These are phyloP conservation scores for Rhizophagus sp. DNA, from an alignment of 192 early-diverging fungal genomes.

Conservation along the genomic window DNA sequence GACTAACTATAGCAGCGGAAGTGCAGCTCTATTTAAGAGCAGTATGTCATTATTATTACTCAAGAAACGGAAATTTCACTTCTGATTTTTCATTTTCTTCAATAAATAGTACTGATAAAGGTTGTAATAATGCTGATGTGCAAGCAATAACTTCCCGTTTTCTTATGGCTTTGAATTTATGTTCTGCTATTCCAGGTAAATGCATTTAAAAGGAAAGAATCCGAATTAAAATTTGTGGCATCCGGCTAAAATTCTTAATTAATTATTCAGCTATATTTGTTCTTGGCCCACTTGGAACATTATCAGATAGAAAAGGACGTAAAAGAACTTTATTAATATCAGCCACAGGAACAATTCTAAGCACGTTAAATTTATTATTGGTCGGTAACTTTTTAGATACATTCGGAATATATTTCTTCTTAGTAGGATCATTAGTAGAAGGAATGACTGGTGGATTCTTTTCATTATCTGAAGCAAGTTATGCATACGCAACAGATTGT, in stretches of 20 bases:
- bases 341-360: background rate
- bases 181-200: slow-evolving; percentile 6
- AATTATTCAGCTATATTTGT: slow-evolving; percentile 18
- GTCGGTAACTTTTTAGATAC: background rate
- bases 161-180: background rate
- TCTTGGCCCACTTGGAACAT: slow-evolving; percentile 15
- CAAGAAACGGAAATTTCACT: background rate
- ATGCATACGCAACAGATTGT: slow-evolving; percentile 19
- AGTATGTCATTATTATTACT: background rate
- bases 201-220: background rate
- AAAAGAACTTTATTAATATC: slow-evolving; percentile 6
- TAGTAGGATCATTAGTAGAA: slow-evolving; percentile 13
- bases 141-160: slow-evolving; percentile 9
- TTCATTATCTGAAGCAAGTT: background rate
- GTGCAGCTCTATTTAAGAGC: background rate
- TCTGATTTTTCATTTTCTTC: background rate
- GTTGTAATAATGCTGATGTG: slow-evolving; percentile 16
- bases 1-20: background rate
- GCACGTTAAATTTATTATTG: background rate
- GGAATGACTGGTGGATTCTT: slow-evolving; percentile 7
- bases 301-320: slow-evolving; percentile 28
- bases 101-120: background rate
- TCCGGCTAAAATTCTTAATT: background rate
- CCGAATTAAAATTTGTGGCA: background rate
- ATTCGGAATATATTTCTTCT: background rate